phyloP scores from a whole-genome alignment of 441 rosid genomes.

The Codiaeum variegatum region DNA sequence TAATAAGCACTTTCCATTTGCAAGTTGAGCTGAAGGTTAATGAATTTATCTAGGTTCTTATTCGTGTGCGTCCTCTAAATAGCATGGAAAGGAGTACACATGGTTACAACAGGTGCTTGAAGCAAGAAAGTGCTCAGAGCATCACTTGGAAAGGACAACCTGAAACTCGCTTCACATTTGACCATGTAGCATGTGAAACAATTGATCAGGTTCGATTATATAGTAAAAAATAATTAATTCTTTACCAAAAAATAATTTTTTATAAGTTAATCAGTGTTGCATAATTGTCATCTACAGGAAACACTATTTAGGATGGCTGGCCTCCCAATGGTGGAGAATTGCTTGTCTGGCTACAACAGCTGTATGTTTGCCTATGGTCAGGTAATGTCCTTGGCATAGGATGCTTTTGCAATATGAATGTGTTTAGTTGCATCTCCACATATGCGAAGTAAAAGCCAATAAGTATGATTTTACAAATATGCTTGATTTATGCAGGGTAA shows the following conservation, averaged over 20 bases:
- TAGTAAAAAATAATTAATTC: neutral
- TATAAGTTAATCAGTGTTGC: conserved; percentile 6
- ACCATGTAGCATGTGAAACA: conserved; percentile 95
- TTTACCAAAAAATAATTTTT: neutral
- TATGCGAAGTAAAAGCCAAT: conserved; percentile 1
- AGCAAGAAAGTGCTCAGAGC: conserved; percentile 84
- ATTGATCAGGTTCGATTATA: conserved; percentile 73
- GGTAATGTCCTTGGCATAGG: conserved; percentile 39
- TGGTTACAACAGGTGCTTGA: conserved; percentile 85
- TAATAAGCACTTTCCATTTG: neutral
- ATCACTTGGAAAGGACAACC: conserved; percentile 89
- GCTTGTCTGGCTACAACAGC: conserved; percentile 96
- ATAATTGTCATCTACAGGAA: conserved; percentile 50
- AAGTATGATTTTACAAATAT: neutral
- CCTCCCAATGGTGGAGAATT: conserved; percentile 95
- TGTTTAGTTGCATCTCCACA: neutral
- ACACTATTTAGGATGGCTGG: conserved; percentile 85
- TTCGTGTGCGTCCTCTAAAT: conserved; percentile 92
- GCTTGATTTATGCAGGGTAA: neutral
- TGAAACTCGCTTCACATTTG: conserved; percentile 82
- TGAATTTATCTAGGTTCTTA: conserved; percentile 56
- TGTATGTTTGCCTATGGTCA: conserved; percentile 98
- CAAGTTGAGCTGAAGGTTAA: neutral
- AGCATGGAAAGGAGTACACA: conserved; percentile 65
- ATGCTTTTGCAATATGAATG: neutral